Base-by-base conservation (phyloP, 352 stramenopile species). In the Halophytophthora polymorphica region DNA sequence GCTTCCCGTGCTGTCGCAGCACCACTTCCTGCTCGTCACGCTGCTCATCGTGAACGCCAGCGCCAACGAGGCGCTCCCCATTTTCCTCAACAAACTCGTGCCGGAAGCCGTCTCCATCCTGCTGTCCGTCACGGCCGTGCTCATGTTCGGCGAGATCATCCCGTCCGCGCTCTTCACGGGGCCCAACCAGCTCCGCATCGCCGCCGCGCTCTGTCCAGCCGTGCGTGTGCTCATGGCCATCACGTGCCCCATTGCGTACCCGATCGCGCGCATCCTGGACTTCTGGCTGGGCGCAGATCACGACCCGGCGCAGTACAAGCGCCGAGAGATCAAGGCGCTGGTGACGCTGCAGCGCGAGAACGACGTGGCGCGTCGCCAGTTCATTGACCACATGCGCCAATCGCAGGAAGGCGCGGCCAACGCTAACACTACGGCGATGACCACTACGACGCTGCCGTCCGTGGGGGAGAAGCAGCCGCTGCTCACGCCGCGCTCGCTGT, bases 61-160 rank as follows among this genome's bases (percentile, higher is more conserved):
- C 18, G 93, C 93, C 1, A 98, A 98, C 56, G 96, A 99, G 66
- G 81, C 89, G 17, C 71, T 98, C 14, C 93, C 95, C 18, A 80
- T 98, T 33, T 98, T 98, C 66, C 70, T 98, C 41, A 93, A 95
- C 64, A 77, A 88, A 38, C 51, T 98, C 36, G 71, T 98, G 29
- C 71, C 88, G 0, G 74, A 93, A 46, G 69, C 72, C 19, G 56
- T 95, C 11, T 96, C 95, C 12, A 93, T 98, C 57, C 60, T 98
- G n/a, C 68, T 98, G n/a, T 98, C 91, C 5, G 94, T 98, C 2
- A 98, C 91, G 0, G 83, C 96, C 17, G 90, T 99, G 25, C 69
- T 99, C 15, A 57, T 98, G 23, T 98, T 98, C 66, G 95, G 95
- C 6, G 96, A 99, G 60, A 98, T 99, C 54, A 75, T 98, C n/a